These are phyloP conservation scores for Kuraishia piskuri DNA, from an alignment of 805 yeast species.

Conservation along the genomic window DNA sequence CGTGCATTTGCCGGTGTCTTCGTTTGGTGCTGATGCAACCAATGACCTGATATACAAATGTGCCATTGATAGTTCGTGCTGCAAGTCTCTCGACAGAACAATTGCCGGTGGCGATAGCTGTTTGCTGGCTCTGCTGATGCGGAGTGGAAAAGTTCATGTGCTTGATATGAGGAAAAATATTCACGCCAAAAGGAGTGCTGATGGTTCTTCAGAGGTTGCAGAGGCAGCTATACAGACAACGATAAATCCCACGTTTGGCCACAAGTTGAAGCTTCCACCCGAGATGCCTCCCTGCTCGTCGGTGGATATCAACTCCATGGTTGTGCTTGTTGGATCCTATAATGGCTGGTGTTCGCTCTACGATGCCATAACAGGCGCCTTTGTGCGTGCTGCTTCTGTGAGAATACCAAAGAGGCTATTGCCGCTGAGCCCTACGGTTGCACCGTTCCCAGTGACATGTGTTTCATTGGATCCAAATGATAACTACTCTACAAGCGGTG, in stretches of 20 bases:
- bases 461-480: constrained; percentile 19
- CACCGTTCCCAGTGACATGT: constrained; percentile 17
- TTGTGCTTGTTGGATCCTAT: constrained; percentile 29
- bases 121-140: constrained; percentile 10
- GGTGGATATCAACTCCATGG: constrained; percentile 16
- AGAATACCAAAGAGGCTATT: constrained; percentile 20
- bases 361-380: constrained; percentile 33
- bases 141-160: background rate
- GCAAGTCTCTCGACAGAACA: constrained; percentile 7
- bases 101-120: constrained; percentile 22
- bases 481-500: constrained; percentile 24
- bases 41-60: constrained; percentile 12
- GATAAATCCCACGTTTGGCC: constrained; percentile 3
- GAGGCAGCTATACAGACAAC: background rate
- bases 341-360: constrained; percentile 34
- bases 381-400: constrained; percentile 24
- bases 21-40: background rate
- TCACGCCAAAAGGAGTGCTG: background rate
- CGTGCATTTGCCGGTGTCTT: background rate
- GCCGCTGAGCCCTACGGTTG: constrained; percentile 12
- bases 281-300: constrained; percentile 20
- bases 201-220: background rate
- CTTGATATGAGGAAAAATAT: background rate
- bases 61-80: constrained; percentile 15
- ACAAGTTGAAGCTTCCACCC: constrained; percentile 11